A percentile compares a stretch with the other conserved stretches of the same genome.
phyloP scores from a whole-genome alignment of 2,329 filamentous ascomycete species.

The Elsinoe necatrix region DNA sequence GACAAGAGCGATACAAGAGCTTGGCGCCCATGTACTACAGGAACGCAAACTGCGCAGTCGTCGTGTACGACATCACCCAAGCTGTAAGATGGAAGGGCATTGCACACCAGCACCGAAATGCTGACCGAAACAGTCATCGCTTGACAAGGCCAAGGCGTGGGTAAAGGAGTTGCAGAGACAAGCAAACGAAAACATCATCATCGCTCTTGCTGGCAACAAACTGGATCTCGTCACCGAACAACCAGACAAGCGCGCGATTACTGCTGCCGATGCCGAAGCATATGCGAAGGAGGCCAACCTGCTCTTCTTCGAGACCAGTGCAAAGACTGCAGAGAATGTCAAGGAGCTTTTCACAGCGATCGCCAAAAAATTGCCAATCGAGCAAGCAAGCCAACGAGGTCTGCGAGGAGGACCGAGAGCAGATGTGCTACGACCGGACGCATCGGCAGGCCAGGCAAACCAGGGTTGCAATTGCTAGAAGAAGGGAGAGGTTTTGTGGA shows the following conservation, averaged over 20 bases:
- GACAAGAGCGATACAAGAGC: slow-evolving; percentile 98
- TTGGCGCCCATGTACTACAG: slow-evolving; percentile 99
- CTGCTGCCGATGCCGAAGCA: slow-evolving; percentile 82
- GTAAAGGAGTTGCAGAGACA: slow-evolving; percentile 98
- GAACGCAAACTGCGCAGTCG: slow-evolving; percentile 97
- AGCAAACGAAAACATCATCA: slow-evolving; percentile 99
- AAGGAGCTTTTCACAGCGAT: slow-evolving; percentile 94
- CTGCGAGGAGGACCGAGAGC: slow-evolving; percentile 55
- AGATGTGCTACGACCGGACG: slow-evolving; percentile 56
- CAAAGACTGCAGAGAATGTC: slow-evolving; percentile 95
- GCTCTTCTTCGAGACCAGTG: slow-evolving; percentile 96
- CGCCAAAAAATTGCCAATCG: slow-evolving; percentile 92
- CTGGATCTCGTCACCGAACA: slow-evolving; percentile 89
- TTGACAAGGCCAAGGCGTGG: slow-evolving; percentile 99
- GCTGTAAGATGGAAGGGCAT: slow-evolving; percentile 55
- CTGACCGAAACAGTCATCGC: slow-evolving; percentile 58
- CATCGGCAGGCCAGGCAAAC: slow-evolving; percentile 49
- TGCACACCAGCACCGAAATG: slow-evolving; percentile 7
- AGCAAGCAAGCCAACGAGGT: slow-evolving; percentile 89
- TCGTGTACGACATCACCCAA: slow-evolving; percentile 99
- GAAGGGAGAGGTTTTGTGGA: not conserved
- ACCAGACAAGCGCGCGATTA: slow-evolving; percentile 89
- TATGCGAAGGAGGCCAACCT: slow-evolving; percentile 90
- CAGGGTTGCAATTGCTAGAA: slow-evolving; percentile 57
- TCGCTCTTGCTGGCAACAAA: slow-evolving; percentile 96